Conservation (phyloP, 1,139 yeast species). For the Debaryomyces coudertii region DNA sequence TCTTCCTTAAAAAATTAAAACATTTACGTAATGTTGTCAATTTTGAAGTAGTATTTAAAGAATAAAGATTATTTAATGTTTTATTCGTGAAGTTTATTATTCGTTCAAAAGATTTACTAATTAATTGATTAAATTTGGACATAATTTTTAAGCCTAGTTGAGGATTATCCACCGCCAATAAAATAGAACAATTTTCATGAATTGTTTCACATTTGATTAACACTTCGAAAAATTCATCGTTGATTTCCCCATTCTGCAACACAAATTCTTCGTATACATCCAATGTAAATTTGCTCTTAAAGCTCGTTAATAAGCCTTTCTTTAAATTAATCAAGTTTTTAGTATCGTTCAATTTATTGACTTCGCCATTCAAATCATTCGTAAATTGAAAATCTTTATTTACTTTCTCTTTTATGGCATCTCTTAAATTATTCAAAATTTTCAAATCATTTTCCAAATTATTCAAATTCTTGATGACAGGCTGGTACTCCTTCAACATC, state of each 20-base stretch:
- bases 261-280: slow-evolving; percentile 71
- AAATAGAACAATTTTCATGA: slow-evolving; percentile 66
- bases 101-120: slow-evolving; percentile 56
- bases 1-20: slow-evolving; percentile 32
- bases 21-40: slow-evolving; percentile 37
- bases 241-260: slow-evolving; percentile 45
- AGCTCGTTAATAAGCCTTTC: slow-evolving; percentile 56
- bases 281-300: slow-evolving; percentile 67
- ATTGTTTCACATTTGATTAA: slow-evolving; percentile 65
- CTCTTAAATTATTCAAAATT: slow-evolving; percentile 39
- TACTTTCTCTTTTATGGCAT: slow-evolving; percentile 42
- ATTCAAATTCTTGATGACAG: slow-evolving; percentile 52
- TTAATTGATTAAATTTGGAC: slow-evolving; percentile 56
- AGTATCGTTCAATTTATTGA: slow-evolving; percentile 43
- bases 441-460: slow-evolving; percentile 44
- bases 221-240: slow-evolving; percentile 62
- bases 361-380: slow-evolving; percentile 33
- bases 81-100: slow-evolving; percentile 41
- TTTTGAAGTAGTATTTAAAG: slow-evolving; percentile 33
- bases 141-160: slow-evolving; percentile 71
- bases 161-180: slow-evolving; percentile 71
- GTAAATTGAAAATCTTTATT: slow-evolving; percentile 26
- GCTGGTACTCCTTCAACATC: slow-evolving; percentile 63
- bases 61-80: slow-evolving; percentile 39
- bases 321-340: slow-evolving; percentile 52